Conservation (phyloP, 768 basidiomycete genomes). For the Wakefieldia striispora region DNA sequence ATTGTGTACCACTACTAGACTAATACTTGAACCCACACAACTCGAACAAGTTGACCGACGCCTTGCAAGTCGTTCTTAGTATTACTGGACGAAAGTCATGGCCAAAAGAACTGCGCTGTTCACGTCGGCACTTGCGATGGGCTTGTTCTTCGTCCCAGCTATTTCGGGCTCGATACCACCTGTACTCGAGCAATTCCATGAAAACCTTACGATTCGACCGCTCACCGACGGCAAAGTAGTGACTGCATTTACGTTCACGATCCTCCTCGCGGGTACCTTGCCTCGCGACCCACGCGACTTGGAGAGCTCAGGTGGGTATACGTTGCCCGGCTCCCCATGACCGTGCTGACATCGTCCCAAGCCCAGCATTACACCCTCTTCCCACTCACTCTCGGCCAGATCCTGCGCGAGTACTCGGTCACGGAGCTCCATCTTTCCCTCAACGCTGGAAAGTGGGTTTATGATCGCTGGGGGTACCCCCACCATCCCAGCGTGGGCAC, state of each 20-base stretch:
- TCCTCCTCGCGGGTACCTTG: conserved; percentile 48
- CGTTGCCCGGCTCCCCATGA: background rate
- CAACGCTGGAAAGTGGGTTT: conserved; percentile 92
- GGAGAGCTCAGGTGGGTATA: conserved; percentile 45
- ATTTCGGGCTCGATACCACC: background rate
- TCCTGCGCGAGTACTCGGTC: conserved; percentile 80
- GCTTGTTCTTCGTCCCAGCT: conserved; percentile 10
- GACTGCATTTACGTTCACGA: conserved; percentile 78
- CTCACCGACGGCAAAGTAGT: conserved; percentile 82
- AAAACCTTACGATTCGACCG: conserved; percentile 54
- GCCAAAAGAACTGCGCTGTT: background rate
- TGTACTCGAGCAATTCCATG: conserved; percentile 33
- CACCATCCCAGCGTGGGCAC: conserved; percentile 72
- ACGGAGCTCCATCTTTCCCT: conserved; percentile 87
- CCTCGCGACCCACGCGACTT: conserved; percentile 57
- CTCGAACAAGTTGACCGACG: too few species aligned
- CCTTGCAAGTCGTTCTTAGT: too few species aligned
- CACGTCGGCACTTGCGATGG: conserved; percentile 1
- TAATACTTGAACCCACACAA: too few species aligned
- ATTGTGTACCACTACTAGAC: too few species aligned
- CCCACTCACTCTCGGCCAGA: conserved; percentile 83
- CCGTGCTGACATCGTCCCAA: conserved; percentile 26
- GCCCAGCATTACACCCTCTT: conserved; percentile 87
- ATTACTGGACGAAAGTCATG: background rate
- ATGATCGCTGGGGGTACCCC: conserved; percentile 80